These are phyloP conservation scores for Sphaerosporella brunnea DNA, from an alignment of 495 filamentous ascomycete species.

Conservation along the genomic window DNA sequence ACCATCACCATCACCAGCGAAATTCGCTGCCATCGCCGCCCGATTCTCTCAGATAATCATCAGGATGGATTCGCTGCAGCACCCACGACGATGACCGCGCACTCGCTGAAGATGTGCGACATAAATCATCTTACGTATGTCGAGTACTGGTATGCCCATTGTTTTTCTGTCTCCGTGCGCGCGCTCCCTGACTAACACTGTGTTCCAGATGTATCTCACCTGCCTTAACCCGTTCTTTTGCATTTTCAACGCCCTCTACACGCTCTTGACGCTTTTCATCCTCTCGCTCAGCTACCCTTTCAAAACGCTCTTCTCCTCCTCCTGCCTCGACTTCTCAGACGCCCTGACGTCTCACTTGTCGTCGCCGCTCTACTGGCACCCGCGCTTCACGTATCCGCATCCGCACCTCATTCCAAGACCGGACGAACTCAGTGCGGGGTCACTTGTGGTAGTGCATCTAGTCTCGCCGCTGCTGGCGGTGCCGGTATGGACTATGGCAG, in stretches of 20 bases:
- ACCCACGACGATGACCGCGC: no score
- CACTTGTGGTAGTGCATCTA: slow-evolving; percentile 17
- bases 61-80: no score
- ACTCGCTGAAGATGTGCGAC: no score
- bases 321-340: slow-evolving; percentile 1
- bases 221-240: slow-evolving; percentile 18
- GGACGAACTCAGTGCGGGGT: slow-evolving; percentile 13
- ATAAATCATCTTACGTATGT: slow-evolving; percentile 21
- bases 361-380: slow-evolving; percentile 14
- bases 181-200: not conserved
- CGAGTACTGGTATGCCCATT: slow-evolving; percentile 16
- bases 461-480: slow-evolving; percentile 15
- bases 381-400: slow-evolving; percentile 15
- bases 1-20: no score
- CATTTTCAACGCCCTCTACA: slow-evolving; percentile 16
- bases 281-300: slow-evolving; percentile 15
- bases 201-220: slow-evolving; percentile 16
- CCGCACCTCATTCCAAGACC: slow-evolving; percentile 2
- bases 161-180: not conserved
- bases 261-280: slow-evolving; percentile 10
- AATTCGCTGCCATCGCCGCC: no score
- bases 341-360: slow-evolving; percentile 6
- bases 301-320: slow-evolving; percentile 7
- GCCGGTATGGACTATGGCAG: slow-evolving; percentile 2
- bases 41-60: no score